Evolutionary conservation across 2,329 filamentous ascomycete species (phyloP), one percentile per base, ranked within the genome.

Genomic region (Colletotrichum graminicola): DNA sequence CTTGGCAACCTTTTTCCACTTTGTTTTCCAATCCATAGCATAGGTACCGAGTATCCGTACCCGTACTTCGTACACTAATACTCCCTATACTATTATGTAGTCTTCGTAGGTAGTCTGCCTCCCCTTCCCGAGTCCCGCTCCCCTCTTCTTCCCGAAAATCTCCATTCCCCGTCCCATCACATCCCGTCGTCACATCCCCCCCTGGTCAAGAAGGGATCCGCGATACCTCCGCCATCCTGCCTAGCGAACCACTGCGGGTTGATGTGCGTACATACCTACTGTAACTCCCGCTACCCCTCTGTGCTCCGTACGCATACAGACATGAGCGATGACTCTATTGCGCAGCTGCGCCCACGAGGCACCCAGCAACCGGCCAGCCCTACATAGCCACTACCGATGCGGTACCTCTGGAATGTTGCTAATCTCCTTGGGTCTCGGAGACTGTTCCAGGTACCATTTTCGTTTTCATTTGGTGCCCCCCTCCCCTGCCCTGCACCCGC

Each of bases 1-100:
- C 64, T 64, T 36, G 34, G 68, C 32, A n/a, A 45, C 57, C 52
- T 68, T 71, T 71, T 71, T 71, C 64, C 68, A 71, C 68, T 71
- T 71, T 67, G 43, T 29, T 52, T 43, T 62, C 51, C 36, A 8
- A 26, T 18, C 34, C 29, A 29, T 29, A 29, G 29, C n/a, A n/a
- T n/a, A n/a, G n/a, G n/a, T n/a, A n/a, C n/a, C n/a, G n/a, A n/a
- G n/a, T n/a, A n/a, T n/a, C n/a, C n/a, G n/a, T n/a, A n/a, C n/a
- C n/a, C n/a, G 29, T 29, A 29, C 29, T 29, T 29, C 29, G 39
- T 41, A 11, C 39, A 16, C 6, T 41, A 11, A n/a, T n/a, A n/a
- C n/a, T n/a, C n/a, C n/a, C n/a, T n/a, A n/a, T n/a, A n/a, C n/a
- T 36, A 11, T 8, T 11, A n/a, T 7, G 21, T 47, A 47, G 29